Evolutionary conservation across 495 filamentous ascomycete genomes (phyloP).

Genomic region (Talaromyces trachyspermus): DNA sequence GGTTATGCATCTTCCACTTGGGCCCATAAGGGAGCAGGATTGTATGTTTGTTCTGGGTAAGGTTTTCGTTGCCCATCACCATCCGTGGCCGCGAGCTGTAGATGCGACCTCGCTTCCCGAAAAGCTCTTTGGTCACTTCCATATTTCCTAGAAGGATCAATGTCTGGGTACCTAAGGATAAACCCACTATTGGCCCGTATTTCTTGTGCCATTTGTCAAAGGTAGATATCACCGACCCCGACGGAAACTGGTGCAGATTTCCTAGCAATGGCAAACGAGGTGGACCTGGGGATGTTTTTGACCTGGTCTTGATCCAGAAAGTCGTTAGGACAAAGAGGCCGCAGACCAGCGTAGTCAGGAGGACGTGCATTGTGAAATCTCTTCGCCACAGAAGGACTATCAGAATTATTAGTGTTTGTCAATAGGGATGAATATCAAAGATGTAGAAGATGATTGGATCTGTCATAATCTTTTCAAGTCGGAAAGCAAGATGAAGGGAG

Average conservation of each 20-base stretch:
- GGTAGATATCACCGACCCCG: background rate
- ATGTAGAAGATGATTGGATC: too few species aligned
- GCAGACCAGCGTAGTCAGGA: too few species aligned
- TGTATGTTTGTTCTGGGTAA: conserved; percentile 15
- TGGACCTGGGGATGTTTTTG: background rate
- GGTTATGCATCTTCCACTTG: conserved; percentile 23
- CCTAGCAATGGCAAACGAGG: conserved; percentile 15
- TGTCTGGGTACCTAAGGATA: conserved; percentile 4
- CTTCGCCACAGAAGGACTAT: too few species aligned
- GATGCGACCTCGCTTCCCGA: conserved; percentile 21
- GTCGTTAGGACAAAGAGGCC: too few species aligned
- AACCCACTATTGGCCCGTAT: conserved; percentile 17
- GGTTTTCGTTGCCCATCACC: conserved; percentile 14
- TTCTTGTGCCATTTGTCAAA: conserved; percentile 15
- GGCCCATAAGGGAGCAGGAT: conserved; percentile 20
- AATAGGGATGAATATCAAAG: too few species aligned
- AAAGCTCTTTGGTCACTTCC: conserved; percentile 11
- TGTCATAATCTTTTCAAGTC: too few species aligned
- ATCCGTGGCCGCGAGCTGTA: conserved; percentile 20
- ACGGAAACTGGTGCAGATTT: conserved; percentile 16
- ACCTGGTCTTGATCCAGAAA: too few species aligned
- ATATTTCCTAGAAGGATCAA: conserved; percentile 9
- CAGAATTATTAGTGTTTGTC: too few species aligned
- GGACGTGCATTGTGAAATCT: too few species aligned
- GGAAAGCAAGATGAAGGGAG: too few species aligned